Conservation (phyloP, 1,139 yeast species). For the Scheffersomyces lignicola region DNA sequence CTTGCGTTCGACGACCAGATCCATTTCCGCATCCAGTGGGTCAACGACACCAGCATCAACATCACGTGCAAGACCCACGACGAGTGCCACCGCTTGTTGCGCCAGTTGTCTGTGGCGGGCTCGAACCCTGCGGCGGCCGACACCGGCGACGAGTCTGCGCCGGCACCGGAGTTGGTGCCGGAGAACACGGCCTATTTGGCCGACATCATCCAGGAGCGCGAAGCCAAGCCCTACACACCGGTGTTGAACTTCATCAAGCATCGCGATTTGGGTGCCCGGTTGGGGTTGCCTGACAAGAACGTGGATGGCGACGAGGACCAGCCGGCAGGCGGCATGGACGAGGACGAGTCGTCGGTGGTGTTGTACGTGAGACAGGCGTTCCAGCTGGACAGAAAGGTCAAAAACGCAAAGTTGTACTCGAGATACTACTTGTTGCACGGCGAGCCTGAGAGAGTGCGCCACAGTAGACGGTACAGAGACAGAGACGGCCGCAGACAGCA, state of each 20-base stretch:
- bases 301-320: constrained; percentile 24
- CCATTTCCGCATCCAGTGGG: constrained; percentile 62
- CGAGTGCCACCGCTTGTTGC: constrained; percentile 42
- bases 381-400: constrained; percentile 56
- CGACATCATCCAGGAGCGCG: constrained; percentile 32
- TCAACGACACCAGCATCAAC: constrained; percentile 62
- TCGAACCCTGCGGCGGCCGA: constrained; percentile 15
- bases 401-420: constrained; percentile 59
- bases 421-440: constrained; percentile 73
- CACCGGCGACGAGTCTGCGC: background rate
- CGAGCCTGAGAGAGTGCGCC: constrained; percentile 59
- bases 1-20: constrained; percentile 29
- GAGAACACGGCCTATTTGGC: constrained; percentile 18
- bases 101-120: constrained; percentile 24
- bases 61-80: constrained; percentile 51
- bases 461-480: background rate
- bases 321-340: constrained; percentile 39
- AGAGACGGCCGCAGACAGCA: constrained; percentile 7
- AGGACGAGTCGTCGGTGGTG: constrained; percentile 42
- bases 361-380: constrained; percentile 52
- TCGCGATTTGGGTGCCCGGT: constrained; percentile 29
- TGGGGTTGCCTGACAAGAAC: constrained; percentile 20
- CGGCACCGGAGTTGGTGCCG: constrained; percentile 1
- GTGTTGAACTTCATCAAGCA: constrained; percentile 37
- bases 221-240: constrained; percentile 39